phyloP scores from a whole-genome alignment of 208 protist genomes.

The Herpetomonas samuelpessoai region DNA sequence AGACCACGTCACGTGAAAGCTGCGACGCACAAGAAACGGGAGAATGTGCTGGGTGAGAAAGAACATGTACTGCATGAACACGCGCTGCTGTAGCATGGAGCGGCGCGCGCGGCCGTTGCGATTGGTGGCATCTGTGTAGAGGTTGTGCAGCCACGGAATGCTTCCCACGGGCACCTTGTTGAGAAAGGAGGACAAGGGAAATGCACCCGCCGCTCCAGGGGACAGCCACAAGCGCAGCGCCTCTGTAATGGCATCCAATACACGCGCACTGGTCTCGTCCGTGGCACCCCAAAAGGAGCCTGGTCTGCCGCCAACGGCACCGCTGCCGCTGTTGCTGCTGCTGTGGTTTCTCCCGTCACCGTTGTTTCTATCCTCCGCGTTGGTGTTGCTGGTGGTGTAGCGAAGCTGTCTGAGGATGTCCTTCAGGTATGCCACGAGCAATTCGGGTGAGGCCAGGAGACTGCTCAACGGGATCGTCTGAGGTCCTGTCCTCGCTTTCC shows the following conservation, averaged over 20 bases:
- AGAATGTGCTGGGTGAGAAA: slow-evolving; percentile 73
- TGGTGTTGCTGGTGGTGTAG: no score
- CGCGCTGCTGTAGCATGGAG: slow-evolving; percentile 63
- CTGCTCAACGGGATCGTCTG: slow-evolving; percentile 7
- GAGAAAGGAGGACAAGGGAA: slow-evolving; percentile 51
- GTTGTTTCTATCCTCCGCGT: no score
- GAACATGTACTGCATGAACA: slow-evolving; percentile 58
- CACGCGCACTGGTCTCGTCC: slow-evolving; percentile 1
- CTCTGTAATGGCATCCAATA: slow-evolving; percentile 28
- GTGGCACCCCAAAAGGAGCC: slow-evolving; percentile 45
- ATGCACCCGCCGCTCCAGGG: slow-evolving; percentile 33
- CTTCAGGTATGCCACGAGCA: slow-evolving; percentile 47
- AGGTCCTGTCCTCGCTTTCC: slow-evolving; percentile 5
- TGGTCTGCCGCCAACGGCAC: background rate
- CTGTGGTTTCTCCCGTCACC: no score
- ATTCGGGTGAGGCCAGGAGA: slow-evolving; percentile 28
- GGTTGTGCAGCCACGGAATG: slow-evolving; percentile 62
- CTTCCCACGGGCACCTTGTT: slow-evolving; percentile 41
- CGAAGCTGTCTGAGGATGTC: slow-evolving; percentile 29
- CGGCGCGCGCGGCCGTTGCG: slow-evolving; percentile 21
- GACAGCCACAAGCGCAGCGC: slow-evolving; percentile 43
- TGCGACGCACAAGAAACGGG: slow-evolving; percentile 39
- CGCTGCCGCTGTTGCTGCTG: no score
- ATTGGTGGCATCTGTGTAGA: slow-evolving; percentile 29
- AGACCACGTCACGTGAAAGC: slow-evolving; percentile 65